Evolutionary conservation across 2,329 filamentous ascomycete genomes (phyloP), one percentile per base, ranked within the genome.

Genomic region (Cordyceps fumosorosea): DNA sequence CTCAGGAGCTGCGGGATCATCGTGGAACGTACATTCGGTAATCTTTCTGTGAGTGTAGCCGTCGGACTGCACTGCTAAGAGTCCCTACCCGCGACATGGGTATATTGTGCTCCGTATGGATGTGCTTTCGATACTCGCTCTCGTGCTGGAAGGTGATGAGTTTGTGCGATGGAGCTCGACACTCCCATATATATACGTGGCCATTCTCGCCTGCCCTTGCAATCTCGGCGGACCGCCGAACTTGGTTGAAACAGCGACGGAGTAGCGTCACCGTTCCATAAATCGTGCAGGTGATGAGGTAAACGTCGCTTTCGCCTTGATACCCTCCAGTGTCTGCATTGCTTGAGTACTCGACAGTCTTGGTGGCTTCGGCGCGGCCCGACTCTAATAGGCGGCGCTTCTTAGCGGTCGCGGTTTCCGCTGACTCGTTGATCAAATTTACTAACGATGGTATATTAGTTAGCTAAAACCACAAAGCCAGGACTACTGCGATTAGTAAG

Each of bases 171-270:
- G 67, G 69, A 45, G 69, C 65, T 61, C 69, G 66, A 65, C 69
- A 71, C 64, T 71, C 69, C 69, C 69, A 70, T 64, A 52, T 60
- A 66, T 70, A 60, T 54, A 68, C 69, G 63, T 70, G 69, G 62
- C 69, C 66, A 53, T 55, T 70, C 45, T 67, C 68, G 48, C 56
- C 64, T 56, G 66, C 64, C 51, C 69, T 59, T 45, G 66, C 62
- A 60, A 65, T 64, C 66, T 68, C 69, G 18, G 69, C 69, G 48
- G 68, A 67, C 64, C 67, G 67, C 57, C 66, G 67, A 65, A 68
- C 60, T 29, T 67, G 66, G 32, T 71, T 71, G 59, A 67, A 69
- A 47, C 70, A 56, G 65, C 67, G 68, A 60, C 67, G 68, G 64
- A 71, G 69, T 63, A 65, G 68, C 51, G 69, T 70, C 54, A 71